Evolutionary conservation across 208 protist species (phyloP), one percentile per base, ranked within the genome.

Genomic region (Zelonia costaricensis): DNA sequence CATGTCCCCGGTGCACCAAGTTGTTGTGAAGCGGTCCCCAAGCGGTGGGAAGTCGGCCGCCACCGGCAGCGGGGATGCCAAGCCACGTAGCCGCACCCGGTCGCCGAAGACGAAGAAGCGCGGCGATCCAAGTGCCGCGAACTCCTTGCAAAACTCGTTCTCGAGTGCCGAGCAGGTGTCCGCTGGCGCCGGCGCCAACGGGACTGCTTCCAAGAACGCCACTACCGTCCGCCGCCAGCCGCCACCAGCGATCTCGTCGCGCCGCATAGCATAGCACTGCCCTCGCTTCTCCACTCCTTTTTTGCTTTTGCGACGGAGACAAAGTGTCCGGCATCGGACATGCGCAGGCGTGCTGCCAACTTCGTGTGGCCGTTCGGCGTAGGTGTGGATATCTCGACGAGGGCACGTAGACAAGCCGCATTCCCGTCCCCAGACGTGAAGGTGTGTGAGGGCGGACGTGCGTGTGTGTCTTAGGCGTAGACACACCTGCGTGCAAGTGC

Each of bases 201-300:
- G 61, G 4, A 46, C 59, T 22, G 62, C 35, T n/a, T 59, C 49
- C 38, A 67, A 62, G 31, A 63, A 66, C 30, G 25, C 70, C 39
- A 25, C 40, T 3, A 75, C 62, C 23, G 59, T 79, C 67, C 69
- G 68, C 8, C 78, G 84, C 1, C 76, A 86, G 40, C 63, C 74
- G 46, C 78, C 81, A 22, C 53, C 76, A 0, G 78, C 59, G 13
- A 86, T 86, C 60, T 56, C 84, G 2, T 91, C 84, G 12, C 54
- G 76, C 4, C 60, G 84, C 39, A 47, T 33, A 9, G 36, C 52
- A 30, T 57, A 57, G 33, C 33, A n/a, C n/a, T n/a, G n/a, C n/a
- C n/a, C n/a, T 42, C 15, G 9, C 36, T 42, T 42, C 10, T 9
- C 15, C 9, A 9, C 36, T 42, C 36, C 36, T 15, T 42, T 42